Conservation (phyloP, 164 flowering plant species). For the Akebia trifoliata region DNA sequence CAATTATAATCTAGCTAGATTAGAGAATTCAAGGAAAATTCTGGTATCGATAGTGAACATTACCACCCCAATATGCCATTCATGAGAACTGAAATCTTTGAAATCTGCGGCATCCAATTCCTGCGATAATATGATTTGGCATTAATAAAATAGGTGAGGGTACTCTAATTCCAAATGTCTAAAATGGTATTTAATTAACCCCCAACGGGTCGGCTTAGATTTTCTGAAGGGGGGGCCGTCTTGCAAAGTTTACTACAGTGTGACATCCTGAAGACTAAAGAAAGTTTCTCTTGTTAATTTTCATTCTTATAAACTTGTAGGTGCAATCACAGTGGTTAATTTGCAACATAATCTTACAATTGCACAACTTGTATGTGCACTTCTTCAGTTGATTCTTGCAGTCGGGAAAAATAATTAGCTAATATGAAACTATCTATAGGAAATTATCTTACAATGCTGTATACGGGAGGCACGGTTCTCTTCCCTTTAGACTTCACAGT, state of each 20-base stretch:
- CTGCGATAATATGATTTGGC: slow-evolving; percentile 35
- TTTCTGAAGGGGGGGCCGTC: background rate
- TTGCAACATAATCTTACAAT: no score
- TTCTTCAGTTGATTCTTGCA: background rate
- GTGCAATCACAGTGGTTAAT: background rate
- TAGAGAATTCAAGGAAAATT: background rate
- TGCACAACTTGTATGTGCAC: no score
- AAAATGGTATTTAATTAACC: background rate
- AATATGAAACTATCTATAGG: background rate
- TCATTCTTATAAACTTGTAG: background rate
- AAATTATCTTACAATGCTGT: slow-evolving; percentile 59
- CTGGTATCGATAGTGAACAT: background rate
- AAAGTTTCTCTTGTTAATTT: background rate
- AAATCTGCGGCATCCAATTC: slow-evolving; percentile 88
- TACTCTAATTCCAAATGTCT: background rate
- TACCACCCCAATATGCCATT: slow-evolving; percentile 96
- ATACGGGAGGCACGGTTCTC: slow-evolving; percentile 62
- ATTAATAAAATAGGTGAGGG: background rate
- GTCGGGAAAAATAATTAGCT: background rate
- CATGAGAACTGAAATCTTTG: slow-evolving; percentile 47
- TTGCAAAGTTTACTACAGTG: background rate
- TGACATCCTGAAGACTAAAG: background rate
- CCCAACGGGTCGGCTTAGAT: background rate
- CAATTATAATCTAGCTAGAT: background rate
- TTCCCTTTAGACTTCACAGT: slow-evolving; percentile 39